Conservation (phyloP, 108 stramenopile genomes). For the Nannochloropsis granulata region DNA sequence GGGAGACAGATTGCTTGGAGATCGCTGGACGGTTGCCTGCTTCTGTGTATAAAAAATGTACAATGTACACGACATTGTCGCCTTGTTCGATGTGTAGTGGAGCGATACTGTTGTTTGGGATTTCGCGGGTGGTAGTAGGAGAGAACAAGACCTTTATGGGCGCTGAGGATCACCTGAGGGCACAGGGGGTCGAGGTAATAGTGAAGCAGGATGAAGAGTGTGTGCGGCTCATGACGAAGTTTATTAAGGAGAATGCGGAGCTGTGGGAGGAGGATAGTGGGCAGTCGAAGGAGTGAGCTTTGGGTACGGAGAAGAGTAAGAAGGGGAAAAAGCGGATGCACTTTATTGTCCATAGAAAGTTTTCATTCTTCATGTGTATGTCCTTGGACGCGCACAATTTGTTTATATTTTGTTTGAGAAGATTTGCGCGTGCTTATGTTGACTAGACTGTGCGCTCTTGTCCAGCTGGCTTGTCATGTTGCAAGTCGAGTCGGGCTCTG, state of each 20-base stretch:
- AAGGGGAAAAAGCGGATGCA: too few relatives aligned
- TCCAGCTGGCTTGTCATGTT: too few relatives aligned
- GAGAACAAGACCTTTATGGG: background rate
- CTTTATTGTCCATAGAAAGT: too few relatives aligned
- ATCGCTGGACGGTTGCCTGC: background rate
- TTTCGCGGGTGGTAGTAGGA: background rate
- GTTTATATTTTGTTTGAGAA: too few relatives aligned
- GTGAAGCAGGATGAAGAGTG: background rate
- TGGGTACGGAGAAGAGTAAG: too few relatives aligned
- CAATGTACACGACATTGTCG: background rate
- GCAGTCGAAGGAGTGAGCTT: background rate
- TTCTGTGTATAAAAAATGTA: background rate
- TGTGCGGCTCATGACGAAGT: background rate
- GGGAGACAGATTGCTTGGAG: background rate
- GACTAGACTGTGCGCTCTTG: too few relatives aligned
- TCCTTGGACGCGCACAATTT: too few relatives aligned
- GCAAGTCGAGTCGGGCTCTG: too few relatives aligned
- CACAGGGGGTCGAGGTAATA: background rate
- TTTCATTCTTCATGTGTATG: too few relatives aligned
- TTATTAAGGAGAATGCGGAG: background rate
- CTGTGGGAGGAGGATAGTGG: slow-evolving; percentile 2
- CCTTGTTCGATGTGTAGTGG: background rate
- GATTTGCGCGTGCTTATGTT: too few relatives aligned
- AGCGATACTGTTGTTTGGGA: background rate
- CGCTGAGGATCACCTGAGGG: background rate